These are phyloP conservation scores for Calvatia gigantea DNA, from an alignment of 768 basidiomycete genomes.

Conservation along the genomic window DNA sequence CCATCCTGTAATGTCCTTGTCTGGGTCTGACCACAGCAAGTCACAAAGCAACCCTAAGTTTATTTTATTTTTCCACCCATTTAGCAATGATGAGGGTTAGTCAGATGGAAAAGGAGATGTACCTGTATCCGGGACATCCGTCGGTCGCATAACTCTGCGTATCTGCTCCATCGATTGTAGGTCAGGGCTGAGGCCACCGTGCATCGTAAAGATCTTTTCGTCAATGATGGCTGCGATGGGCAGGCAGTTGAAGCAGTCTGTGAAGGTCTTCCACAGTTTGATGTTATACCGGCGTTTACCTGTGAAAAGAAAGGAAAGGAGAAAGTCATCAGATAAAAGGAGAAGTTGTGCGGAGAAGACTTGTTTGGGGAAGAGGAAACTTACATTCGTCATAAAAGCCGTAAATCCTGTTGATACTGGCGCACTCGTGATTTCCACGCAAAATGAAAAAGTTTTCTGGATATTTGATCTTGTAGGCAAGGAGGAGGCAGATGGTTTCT, in stretches of 20 bases:
- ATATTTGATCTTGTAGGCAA: slow-evolving; percentile 99
- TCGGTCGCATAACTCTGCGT: slow-evolving; percentile 97
- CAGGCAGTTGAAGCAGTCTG: slow-evolving; percentile 99
- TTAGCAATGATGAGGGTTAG: too few species aligned
- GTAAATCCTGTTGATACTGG: slow-evolving; percentile 99
- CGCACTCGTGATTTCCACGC: slow-evolving; percentile 98
- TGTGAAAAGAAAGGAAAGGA: slow-evolving; percentile 28
- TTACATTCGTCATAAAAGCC: slow-evolving; percentile 99
- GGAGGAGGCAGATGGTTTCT: slow-evolving; percentile 98
- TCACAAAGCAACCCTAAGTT: slow-evolving; percentile 85
- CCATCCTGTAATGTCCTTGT: slow-evolving; percentile 99
- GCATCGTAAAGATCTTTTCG: slow-evolving; percentile 99
- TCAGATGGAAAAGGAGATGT: slow-evolving; percentile 24
- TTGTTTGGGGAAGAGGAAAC: slow-evolving; percentile 28
- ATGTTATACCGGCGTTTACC: slow-evolving; percentile 99
- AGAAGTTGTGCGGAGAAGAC: neutral
- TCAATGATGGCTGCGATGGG: slow-evolving; percentile 99
- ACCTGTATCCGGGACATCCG: slow-evolving; percentile 99
- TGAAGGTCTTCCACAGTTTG: slow-evolving; percentile 99
- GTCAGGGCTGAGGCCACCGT: slow-evolving; percentile 95
- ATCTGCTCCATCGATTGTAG: slow-evolving; percentile 99
- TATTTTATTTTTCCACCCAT: too few species aligned
- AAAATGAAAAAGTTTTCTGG: slow-evolving; percentile 99
- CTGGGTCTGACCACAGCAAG: slow-evolving; percentile 97
- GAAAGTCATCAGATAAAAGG: slow-evolving; percentile 9